Percentiles rank a stretch among this genome's conserved stretches.
phyloP scores from a whole-genome alignment of 805 yeast species.

The Dipodascus albidus region DNA sequence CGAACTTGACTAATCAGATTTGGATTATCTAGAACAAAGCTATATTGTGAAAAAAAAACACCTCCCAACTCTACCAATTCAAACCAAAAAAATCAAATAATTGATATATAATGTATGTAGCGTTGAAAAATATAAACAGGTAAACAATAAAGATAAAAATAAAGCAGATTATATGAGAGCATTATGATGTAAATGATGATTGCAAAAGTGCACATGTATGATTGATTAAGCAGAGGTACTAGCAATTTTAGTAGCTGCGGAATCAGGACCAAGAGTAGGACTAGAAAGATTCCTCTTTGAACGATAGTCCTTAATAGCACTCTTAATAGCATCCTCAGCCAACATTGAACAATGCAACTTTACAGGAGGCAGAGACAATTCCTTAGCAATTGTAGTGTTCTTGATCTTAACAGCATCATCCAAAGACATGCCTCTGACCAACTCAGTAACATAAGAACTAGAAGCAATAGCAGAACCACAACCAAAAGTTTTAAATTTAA shows the following conservation, averaged over 20 bases:
- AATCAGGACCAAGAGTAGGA: constrained; percentile 53
- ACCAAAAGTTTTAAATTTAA: constrained; percentile 97
- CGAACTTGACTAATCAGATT: neutral
- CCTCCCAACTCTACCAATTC: too few relatives aligned
- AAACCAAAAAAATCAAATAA: too few relatives aligned
- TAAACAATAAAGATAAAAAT: neutral
- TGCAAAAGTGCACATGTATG: neutral
- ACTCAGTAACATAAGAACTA: constrained; percentile 86
- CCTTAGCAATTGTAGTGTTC: constrained; percentile 90
- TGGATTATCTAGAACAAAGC: neutral
- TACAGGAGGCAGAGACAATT: constrained; percentile 90
- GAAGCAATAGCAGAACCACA: constrained; percentile 98
- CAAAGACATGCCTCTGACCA: constrained; percentile 86
- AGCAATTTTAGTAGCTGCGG: constrained; percentile 29
- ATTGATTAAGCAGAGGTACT: constrained; percentile 6
- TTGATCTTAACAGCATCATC: constrained; percentile 91
- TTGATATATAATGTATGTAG: too few relatives aligned
- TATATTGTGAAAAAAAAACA: neutral
- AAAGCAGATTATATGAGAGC: neutral
- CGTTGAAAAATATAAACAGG: too few relatives aligned
- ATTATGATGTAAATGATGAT: too few relatives aligned
- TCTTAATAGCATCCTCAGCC: constrained; percentile 97
- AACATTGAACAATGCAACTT: constrained; percentile 97
- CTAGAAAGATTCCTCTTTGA: constrained; percentile 50
- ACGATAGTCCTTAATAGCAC: constrained; percentile 85